phyloP scores from a whole-genome alignment of 768 basidiomycete species.

The Flagelloscypha sp. region DNA sequence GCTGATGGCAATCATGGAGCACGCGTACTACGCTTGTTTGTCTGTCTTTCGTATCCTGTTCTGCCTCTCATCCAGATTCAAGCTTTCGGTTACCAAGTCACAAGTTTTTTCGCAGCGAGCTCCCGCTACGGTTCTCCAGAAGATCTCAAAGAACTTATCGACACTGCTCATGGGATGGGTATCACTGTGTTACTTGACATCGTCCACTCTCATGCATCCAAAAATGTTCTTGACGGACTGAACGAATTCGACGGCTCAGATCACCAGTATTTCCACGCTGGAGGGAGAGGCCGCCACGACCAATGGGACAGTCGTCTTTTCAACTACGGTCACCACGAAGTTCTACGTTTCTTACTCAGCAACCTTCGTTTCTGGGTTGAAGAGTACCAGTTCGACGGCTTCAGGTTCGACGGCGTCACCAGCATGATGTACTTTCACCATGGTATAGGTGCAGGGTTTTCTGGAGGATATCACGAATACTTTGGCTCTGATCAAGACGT shows the following conservation, averaged over 20 bases:
- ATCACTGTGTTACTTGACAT: slow-evolving; percentile 91
- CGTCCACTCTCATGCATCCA: slow-evolving; percentile 97
- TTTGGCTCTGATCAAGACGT: slow-evolving; percentile 80
- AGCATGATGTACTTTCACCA: slow-evolving; percentile 99
- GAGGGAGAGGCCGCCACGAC: slow-evolving; percentile 82
- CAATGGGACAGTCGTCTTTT: slow-evolving; percentile 98
- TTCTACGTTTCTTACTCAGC: slow-evolving; percentile 88
- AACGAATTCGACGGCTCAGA: slow-evolving; percentile 97
- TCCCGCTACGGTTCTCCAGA: slow-evolving; percentile 96
- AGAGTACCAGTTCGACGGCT: slow-evolving; percentile 93
- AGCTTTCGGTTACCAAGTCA: slow-evolving; percentile 99
- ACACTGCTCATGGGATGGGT: slow-evolving; percentile 91
- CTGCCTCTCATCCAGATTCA: slow-evolving; percentile 3
- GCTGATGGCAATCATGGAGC: slow-evolving; percentile 98
- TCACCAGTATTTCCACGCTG: slow-evolving; percentile 95
- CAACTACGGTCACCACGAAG: slow-evolving; percentile 94
- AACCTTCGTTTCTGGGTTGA: slow-evolving; percentile 96
- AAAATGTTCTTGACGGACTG: slow-evolving; percentile 92
- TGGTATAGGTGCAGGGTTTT: slow-evolving; percentile 96
- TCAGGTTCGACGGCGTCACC: slow-evolving; percentile 97
- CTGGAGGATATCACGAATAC: slow-evolving; percentile 97
- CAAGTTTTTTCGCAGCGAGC: slow-evolving; percentile 93
- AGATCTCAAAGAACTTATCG: slow-evolving; percentile 90
- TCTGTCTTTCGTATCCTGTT: slow-evolving; percentile 8
- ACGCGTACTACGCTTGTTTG: slow-evolving; percentile 95